Evolutionary conservation across 768 basidiomycete species (phyloP), one percentile per base, ranked within the genome.

Genomic region (Mycena rebaudengoi): DNA sequence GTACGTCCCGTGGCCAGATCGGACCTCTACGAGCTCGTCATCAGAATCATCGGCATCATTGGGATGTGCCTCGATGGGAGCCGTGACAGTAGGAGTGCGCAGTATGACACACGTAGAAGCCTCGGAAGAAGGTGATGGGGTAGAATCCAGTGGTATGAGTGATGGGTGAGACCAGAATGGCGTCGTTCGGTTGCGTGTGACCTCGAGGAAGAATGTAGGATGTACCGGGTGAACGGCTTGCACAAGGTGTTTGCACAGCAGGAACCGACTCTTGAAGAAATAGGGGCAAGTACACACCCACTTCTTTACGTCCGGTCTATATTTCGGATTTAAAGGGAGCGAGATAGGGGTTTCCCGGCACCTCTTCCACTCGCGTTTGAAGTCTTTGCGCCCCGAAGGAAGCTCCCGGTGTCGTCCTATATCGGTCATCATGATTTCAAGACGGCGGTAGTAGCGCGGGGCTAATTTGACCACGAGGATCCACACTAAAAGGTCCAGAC

Each of bases 191-290:
- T 65, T 51, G 2, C 45, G 20, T 20, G 37, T 23, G 1, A 69
- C 71, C 41, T 72, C 44, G 0, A 65, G 69, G 43, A 71, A 72
- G 37, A 72, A 72, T 11, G 43, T 11, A 4, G 69, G 66, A 11
- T 29, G 21, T 20, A 70, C 68, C 4, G 55, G 59, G 11, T 70
- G 49, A 1, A 59, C 55, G 11, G 13, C 41, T 51, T 71, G 69
- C 1, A 72, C 59, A 2, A 72, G 56, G 35, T 71, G 66, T 40
- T 72, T 72, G 39, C 71, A 71, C 5, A 71, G 11, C 16, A 72
- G 60, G 25, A 71, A 72, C 3, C 55, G 45, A 46, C 66, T 68
- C 40, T 46, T 70, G 25, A 44, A 52, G 30, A 73, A 66, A 21
- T 37, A 35, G 0, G 57, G 64, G 35, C 71, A 73, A 49, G 66